Conservation (phyloP, 305 asterid genomes). For the Solanum hybrid region DNA sequence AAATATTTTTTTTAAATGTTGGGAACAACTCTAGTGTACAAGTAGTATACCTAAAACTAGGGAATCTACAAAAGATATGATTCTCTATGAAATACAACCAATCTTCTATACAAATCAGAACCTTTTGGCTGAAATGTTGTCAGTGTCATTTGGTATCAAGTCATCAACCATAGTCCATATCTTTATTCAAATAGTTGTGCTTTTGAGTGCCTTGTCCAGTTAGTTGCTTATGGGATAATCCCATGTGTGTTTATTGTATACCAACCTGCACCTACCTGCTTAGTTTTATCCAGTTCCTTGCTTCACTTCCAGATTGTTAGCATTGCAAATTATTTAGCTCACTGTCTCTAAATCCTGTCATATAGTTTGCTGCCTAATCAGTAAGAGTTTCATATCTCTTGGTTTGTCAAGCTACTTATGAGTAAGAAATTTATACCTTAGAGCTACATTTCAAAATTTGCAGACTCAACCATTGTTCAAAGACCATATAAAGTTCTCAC, state of each 20-base stretch:
- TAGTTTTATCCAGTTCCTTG: not conserved
- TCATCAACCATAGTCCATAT: not conserved
- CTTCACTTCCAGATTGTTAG: not conserved
- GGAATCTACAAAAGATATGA: not conserved
- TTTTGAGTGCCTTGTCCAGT: not conserved
- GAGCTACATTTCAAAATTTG: slow-evolving; percentile 1
- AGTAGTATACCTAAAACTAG: not conserved
- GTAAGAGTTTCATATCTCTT: not conserved
- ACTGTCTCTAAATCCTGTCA: not conserved
- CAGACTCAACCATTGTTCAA: slow-evolving; percentile 74
- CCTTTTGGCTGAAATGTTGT: not conserved
- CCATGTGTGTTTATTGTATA: not conserved
- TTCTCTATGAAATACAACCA: not conserved
- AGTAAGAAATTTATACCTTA: not conserved
- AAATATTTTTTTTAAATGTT: not conserved
- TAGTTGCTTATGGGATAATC: not conserved
- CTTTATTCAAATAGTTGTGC: not conserved
- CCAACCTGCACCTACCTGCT: not conserved
- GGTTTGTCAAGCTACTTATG: not conserved
- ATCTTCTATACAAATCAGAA: not conserved
- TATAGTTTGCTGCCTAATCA: not conserved
- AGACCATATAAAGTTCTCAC: slow-evolving; percentile 65
- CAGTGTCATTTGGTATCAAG: not conserved
- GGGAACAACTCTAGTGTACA: not conserved
- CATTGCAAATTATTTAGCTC: not conserved